phyloP scores from a whole-genome alignment of 1,284 basidiomycete genomes.

The Pseudozyma pruni region DNA sequence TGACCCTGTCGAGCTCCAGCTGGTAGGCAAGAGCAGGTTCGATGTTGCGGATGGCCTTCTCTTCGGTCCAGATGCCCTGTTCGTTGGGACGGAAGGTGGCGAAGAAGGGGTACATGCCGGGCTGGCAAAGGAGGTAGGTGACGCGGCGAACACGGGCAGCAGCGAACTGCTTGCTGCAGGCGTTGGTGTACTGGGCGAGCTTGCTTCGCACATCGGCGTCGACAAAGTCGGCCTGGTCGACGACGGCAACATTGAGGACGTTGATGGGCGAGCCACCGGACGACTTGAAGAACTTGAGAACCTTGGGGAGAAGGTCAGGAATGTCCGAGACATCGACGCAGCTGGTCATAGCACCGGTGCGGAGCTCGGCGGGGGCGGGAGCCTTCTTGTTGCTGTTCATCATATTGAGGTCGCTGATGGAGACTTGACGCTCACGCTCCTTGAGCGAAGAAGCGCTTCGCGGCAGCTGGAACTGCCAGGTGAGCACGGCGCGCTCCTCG shows the following conservation, averaged over 20 bases:
- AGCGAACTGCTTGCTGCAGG: slow-evolving; percentile 75
- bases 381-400: slow-evolving; percentile 51
- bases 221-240: slow-evolving; percentile 77
- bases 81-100: slow-evolving; percentile 82
- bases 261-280: slow-evolving; percentile 52
- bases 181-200: slow-evolving; percentile 80
- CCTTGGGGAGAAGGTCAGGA: slow-evolving; percentile 54
- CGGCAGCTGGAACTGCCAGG: slow-evolving; percentile 72
- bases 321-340: slow-evolving; percentile 56
- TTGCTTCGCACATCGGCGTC: slow-evolving; percentile 83
- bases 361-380: slow-evolving; percentile 49
- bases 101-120: slow-evolving; percentile 91
- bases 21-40: slow-evolving; percentile 99
- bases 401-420: slow-evolving; percentile 61
- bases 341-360: slow-evolving; percentile 66
- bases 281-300: slow-evolving; percentile 58
- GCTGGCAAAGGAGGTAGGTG: slow-evolving; percentile 90
- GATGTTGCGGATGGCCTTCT: slow-evolving; percentile 96
- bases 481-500: slow-evolving; percentile 69
- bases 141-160: slow-evolving; percentile 88
- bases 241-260: slow-evolving; percentile 81
- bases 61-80: slow-evolving; percentile 85
- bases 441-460: slow-evolving; percentile 44
- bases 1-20: slow-evolving; percentile 93
- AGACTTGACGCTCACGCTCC: slow-evolving; percentile 64